Evolutionary conservation across 2,329 filamentous ascomycete species (phyloP).

Genomic region (Claviceps capensis): DNA sequence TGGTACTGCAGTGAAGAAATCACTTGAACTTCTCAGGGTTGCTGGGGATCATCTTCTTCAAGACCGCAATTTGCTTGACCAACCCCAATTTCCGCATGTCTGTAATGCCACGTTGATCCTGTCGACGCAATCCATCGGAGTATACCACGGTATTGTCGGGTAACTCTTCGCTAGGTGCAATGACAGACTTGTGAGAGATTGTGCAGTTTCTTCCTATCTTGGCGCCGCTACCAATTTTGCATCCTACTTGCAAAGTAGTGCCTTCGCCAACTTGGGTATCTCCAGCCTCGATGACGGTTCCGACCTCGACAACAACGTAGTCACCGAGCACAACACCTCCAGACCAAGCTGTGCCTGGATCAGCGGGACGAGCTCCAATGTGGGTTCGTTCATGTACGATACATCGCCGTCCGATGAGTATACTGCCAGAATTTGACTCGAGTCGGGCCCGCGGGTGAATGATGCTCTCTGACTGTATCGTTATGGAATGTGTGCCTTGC

Average conservation of each 20-base stretch:
- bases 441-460: slow-evolving; percentile 78
- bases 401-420: slow-evolving; percentile 68
- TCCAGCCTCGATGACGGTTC: slow-evolving; percentile 46
- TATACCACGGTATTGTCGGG: slow-evolving; percentile 58
- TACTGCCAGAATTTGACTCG: slow-evolving; percentile 63
- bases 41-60: slow-evolving; percentile 53
- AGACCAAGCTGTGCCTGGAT: slow-evolving; percentile 11
- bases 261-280: slow-evolving; percentile 49
- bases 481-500: slow-evolving; percentile 63
- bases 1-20: slow-evolving; percentile 6
- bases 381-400: slow-evolving; percentile 61
- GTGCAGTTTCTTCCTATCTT: slow-evolving; percentile 57
- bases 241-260: slow-evolving; percentile 44
- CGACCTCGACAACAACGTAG: slow-evolving; percentile 48
- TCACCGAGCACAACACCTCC: slow-evolving; percentile 45
- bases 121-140: slow-evolving; percentile 44
- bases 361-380: slow-evolving; percentile 32
- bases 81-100: slow-evolving; percentile 51
- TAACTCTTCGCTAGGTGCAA: slow-evolving; percentile 43
- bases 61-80: slow-evolving; percentile 52
- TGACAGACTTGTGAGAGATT: slow-evolving; percentile 48
- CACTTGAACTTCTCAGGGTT: slow-evolving; percentile 39
- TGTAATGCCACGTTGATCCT: slow-evolving; percentile 45
- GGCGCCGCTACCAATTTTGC: slow-evolving; percentile 44
- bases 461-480: slow-evolving; percentile 62